Evolutionary conservation across 2,329 filamentous ascomycete species (phyloP).

Genomic region (Aspergillus puulaauensis): DNA sequence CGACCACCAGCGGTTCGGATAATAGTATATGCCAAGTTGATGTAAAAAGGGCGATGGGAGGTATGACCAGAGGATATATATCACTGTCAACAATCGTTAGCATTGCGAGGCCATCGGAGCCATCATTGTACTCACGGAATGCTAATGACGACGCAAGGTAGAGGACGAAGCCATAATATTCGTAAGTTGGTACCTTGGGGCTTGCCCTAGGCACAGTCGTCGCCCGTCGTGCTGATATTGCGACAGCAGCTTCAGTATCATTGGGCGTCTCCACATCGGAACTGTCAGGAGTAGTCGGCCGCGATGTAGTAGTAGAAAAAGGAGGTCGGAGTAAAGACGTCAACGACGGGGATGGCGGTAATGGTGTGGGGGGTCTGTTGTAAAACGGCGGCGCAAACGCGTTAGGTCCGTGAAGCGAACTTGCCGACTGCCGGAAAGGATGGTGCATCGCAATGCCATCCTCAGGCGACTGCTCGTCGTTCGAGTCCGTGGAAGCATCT

Average conservation of each 20-base stretch:
- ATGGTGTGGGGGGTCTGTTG: slow-evolving; percentile 89
- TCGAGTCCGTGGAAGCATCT: slow-evolving; percentile 33
- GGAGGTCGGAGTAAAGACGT: slow-evolving; percentile 81
- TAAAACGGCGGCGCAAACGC: slow-evolving; percentile 85
- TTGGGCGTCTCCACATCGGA: slow-evolving; percentile 76
- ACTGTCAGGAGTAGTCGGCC: slow-evolving; percentile 90
- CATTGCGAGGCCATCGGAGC: neutral
- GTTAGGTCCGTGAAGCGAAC: slow-evolving; percentile 44
- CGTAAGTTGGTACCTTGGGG: slow-evolving; percentile 96
- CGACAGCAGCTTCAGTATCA: slow-evolving; percentile 60
- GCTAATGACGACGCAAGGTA: slow-evolving; percentile 84
- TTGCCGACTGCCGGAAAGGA: slow-evolving; percentile 41
- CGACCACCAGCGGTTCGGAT: slow-evolving; percentile 97
- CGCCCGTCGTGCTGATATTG: slow-evolving; percentile 58
- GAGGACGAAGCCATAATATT: slow-evolving; percentile 98
- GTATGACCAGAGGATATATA: slow-evolving; percentile 80
- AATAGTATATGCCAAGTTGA: slow-evolving; percentile 92
- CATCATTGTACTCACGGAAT: slow-evolving; percentile 60
- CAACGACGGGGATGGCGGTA: slow-evolving; percentile 87
- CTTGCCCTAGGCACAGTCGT: slow-evolving; percentile 76
- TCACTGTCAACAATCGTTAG: slow-evolving; percentile 37
- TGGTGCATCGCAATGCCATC: slow-evolving; percentile 34
- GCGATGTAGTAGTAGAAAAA: slow-evolving; percentile 67
- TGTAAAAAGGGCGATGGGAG: slow-evolving; percentile 89
- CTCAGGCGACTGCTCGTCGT: slow-evolving; percentile 28